Percentiles rank a stretch among this genome's conserved stretches.
These are phyloP conservation scores for Ustilago bromivora DNA, from an alignment of 1,284 basidiomycete genomes.

Conservation along the genomic window DNA sequence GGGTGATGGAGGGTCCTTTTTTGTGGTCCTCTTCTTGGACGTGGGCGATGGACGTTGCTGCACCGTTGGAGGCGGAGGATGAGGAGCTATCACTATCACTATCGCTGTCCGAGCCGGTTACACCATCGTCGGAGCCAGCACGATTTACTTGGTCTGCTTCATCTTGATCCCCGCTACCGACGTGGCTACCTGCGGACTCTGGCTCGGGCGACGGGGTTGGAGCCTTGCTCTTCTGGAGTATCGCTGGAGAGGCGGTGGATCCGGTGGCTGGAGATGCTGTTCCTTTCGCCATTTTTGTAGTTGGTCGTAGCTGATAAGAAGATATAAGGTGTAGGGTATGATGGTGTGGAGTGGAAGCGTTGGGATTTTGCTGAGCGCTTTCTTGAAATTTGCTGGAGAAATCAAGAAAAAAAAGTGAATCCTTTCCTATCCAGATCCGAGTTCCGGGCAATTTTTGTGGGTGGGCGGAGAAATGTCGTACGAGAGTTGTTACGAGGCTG, in stretches of 20 bases:
- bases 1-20: conserved; percentile 27
- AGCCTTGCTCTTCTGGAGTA: conserved; percentile 20
- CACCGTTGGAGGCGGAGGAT: neutral
- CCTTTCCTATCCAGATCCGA: conserved; percentile 10
- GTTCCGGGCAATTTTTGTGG: neutral
- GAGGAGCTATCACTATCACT: conserved; percentile 11
- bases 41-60: conserved; percentile 7
- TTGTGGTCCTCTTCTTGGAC: conserved; percentile 31
- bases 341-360: conserved; percentile 1
- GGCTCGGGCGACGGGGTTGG: conserved; percentile 16
- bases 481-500: neutral
- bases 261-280: conserved; percentile 21
- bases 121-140: too few species aligned
- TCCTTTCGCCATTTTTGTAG: conserved; percentile 22
- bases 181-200: conserved; percentile 4
- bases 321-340: neutral
- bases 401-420: conserved; percentile 8
- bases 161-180: conserved; percentile 15
- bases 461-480: neutral
- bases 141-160: neutral
- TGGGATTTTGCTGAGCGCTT: conserved; percentile 4
- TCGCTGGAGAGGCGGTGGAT: conserved; percentile 14
- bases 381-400: conserved; percentile 3
- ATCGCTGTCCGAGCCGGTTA: neutral
- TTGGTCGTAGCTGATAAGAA: neutral